phyloP scores from a whole-genome alignment of 768 basidiomycete species.

The Leucocoprinus sp. region DNA sequence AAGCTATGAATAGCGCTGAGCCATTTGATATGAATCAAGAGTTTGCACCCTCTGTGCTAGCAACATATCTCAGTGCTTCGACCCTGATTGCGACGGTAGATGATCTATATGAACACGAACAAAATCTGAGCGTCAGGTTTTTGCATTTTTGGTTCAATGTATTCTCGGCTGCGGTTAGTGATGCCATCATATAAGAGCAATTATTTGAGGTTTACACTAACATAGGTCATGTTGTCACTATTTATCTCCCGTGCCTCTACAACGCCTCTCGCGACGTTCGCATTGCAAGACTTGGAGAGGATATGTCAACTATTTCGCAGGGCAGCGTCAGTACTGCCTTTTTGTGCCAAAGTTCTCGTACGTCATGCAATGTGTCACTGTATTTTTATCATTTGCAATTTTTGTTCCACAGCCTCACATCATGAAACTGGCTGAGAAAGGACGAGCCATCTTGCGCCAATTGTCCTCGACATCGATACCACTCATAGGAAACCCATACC shows the following conservation, averaged over 20 bases:
- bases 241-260: constrained; percentile 57
- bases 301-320: constrained; percentile 49
- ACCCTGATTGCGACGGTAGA: constrained; percentile 51
- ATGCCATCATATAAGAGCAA: neutral
- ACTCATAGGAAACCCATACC: constrained; percentile 14
- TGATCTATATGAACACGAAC: constrained; percentile 47
- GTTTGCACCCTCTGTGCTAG: constrained; percentile 63
- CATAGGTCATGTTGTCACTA: constrained; percentile 55
- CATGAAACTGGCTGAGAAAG: constrained; percentile 44
- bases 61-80: constrained; percentile 54
- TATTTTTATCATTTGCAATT: neutral
- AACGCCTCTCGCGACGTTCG: constrained; percentile 47
- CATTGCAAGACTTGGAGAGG: constrained; percentile 52
- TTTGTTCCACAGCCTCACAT: constrained; percentile 37
- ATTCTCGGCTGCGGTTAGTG: constrained; percentile 61
- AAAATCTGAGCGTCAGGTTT: constrained; percentile 55
- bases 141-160: constrained; percentile 71
- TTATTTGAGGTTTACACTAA: too few relatives aligned
- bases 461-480: constrained; percentile 2
- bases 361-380: constrained; percentile 16
- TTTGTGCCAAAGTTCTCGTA: constrained; percentile 53
- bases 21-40: constrained; percentile 51
- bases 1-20: constrained; percentile 47
- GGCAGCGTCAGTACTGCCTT: constrained; percentile 50
- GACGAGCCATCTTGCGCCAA: constrained; percentile 21